Percentiles rank a stretch among this genome's conserved stretches.
These are phyloP conservation scores for Russula dissimulans DNA, from an alignment of 768 basidiomycete genomes.

Conservation along the genomic window DNA sequence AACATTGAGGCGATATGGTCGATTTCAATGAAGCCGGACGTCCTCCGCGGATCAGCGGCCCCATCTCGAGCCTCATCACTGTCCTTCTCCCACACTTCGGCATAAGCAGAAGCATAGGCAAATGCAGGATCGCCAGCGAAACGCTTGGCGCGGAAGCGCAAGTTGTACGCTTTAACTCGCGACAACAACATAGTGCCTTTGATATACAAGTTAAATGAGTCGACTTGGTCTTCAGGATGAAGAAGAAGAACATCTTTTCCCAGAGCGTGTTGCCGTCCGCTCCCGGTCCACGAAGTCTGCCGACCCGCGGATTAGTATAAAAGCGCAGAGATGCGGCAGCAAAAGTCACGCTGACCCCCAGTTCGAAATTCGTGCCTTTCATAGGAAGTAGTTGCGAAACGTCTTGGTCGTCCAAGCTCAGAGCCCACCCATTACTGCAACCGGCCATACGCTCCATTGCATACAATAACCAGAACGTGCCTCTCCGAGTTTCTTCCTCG, in stretches of 20 bases:
- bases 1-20: constrained; percentile 25
- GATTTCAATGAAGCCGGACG: constrained; percentile 25
- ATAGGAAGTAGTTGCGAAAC: constrained; percentile 63
- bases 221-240: constrained; percentile 54
- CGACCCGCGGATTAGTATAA: constrained; percentile 20
- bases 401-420: constrained; percentile 63
- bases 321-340: background rate
- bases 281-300: constrained; percentile 40
- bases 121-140: constrained; percentile 49
- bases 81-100: constrained; percentile 14
- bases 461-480: constrained; percentile 68
- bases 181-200: constrained; percentile 61
- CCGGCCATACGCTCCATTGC: constrained; percentile 58
- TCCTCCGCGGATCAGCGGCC: constrained; percentile 25
- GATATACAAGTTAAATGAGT: constrained; percentile 64
- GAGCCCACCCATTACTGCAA: constrained; percentile 61
- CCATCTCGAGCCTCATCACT: background rate
- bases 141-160: constrained; percentile 52
- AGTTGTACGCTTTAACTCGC: constrained; percentile 53
- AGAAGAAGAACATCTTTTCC: constrained; percentile 47
- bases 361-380: constrained; percentile 48
- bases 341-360: constrained; percentile 39
- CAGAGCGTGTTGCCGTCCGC: constrained; percentile 60
- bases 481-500: constrained; percentile 65
- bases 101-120: constrained; percentile 23